phyloP scores from a whole-genome alignment of 2,329 filamentous ascomycete species.

The Beauveria australis region DNA sequence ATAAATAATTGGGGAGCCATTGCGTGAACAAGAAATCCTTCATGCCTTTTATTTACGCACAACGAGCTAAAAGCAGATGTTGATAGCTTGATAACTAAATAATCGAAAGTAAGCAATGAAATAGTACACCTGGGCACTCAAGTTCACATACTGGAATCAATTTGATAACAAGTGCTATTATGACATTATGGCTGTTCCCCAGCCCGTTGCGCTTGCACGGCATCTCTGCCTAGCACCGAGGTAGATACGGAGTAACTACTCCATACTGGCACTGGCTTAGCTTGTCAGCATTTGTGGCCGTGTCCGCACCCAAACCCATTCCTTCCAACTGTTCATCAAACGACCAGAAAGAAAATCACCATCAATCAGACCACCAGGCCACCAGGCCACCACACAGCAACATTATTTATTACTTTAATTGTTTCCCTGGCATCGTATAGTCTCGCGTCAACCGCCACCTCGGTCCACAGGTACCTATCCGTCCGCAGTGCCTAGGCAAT shows the following conservation, averaged over 20 bases:
- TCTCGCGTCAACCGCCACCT: background rate
- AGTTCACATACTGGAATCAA: too few relatives aligned
- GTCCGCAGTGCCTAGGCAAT: background rate
- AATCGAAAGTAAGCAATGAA: too few relatives aligned
- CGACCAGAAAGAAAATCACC: background rate
- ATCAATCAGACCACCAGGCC: background rate
- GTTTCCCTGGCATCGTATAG: background rate
- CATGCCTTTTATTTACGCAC: too few relatives aligned
- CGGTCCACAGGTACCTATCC: background rate
- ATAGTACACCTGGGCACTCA: too few relatives aligned
- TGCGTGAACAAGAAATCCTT: too few relatives aligned
- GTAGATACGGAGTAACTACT: background rate
- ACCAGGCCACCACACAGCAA: background rate
- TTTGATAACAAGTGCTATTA: too few relatives aligned
- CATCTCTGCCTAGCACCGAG: background rate
- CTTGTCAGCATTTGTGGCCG: background rate
- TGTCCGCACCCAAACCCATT: background rate
- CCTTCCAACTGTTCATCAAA: constrained; percentile 4
- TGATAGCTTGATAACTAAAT: too few relatives aligned
- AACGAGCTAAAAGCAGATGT: too few relatives aligned
- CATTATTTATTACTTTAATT: too few relatives aligned
- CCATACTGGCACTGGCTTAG: background rate
- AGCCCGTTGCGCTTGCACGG: background rate
- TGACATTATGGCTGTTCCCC: too few relatives aligned
- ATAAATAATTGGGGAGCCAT: too few relatives aligned